These are phyloP conservation scores for Talaromyces verruculosus DNA, from an alignment of 2,329 filamentous ascomycete genomes.

Conservation along the genomic window DNA sequence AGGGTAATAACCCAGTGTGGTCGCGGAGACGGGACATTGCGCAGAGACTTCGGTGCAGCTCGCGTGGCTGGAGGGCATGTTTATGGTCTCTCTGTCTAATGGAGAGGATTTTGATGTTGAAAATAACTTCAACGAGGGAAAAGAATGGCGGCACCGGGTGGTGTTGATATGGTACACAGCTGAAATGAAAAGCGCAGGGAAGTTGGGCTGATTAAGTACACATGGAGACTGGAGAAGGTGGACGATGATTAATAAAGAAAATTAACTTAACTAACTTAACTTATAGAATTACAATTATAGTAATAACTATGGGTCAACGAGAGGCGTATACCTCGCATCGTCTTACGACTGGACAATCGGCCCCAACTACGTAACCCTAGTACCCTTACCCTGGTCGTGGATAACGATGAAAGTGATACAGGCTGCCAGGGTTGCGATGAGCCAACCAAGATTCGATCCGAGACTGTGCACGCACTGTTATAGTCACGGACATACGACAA, in stretches of 20 bases:
- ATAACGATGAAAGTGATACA: background rate
- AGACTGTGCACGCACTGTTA: background rate
- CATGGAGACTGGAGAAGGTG: background rate
- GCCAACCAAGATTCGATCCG: background rate
- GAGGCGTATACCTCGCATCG: background rate
- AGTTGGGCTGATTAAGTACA: background rate
- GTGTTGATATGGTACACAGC: too few relatives aligned
- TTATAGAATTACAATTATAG: background rate
- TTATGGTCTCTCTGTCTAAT: background rate
- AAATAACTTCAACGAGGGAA: too few relatives aligned
- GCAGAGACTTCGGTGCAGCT: conserved; percentile 33
- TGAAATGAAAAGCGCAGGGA: background rate
- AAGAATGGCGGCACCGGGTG: background rate
- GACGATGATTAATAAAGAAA: background rate
- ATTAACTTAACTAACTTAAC: background rate
- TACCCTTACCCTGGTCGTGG: background rate
- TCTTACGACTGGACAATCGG: background rate
- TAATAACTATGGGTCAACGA: background rate
- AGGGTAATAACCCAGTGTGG: conserved; percentile 52
- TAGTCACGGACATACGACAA: background rate
- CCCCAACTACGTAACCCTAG: background rate
- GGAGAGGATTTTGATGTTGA: background rate
- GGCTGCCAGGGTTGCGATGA: background rate
- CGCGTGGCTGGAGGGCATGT: conserved; percentile 11
- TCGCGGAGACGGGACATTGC: conserved; percentile 41